These are phyloP conservation scores for Pyracantha coccinea DNA, from an alignment of 331 rosid species.

Conservation along the genomic window DNA sequence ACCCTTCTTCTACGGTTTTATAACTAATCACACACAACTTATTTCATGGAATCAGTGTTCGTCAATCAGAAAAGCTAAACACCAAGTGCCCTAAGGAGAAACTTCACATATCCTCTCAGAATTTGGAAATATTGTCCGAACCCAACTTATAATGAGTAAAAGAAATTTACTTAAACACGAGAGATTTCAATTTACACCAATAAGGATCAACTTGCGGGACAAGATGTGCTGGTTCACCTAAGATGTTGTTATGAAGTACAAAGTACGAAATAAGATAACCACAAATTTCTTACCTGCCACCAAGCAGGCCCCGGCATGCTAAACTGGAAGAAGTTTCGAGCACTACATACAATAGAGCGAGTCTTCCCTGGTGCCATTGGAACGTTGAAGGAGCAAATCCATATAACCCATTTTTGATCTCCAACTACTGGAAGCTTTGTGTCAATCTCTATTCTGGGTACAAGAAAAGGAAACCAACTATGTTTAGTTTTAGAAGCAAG, in stretches of 20 bases:
- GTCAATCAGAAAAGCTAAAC: neutral
- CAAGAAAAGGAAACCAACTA: neutral
- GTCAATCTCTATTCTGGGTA: slow-evolving; percentile 73
- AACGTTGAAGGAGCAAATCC: slow-evolving; percentile 96
- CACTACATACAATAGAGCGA: slow-evolving; percentile 94
- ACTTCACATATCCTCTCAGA: neutral
- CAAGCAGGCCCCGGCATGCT: slow-evolving; percentile 88
- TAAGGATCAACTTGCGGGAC: neutral
- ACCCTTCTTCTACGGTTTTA: neutral
- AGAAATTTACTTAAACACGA: neutral
- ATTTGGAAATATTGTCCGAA: neutral
- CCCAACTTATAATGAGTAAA: neutral
- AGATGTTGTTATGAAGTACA: neutral
- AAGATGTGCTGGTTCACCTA: neutral
- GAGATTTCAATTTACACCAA: neutral
- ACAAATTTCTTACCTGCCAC: slow-evolving; percentile 76
- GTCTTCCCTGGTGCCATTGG: slow-evolving; percentile 99
- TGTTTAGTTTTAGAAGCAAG: slow-evolving; percentile 12
- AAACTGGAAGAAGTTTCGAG: slow-evolving; percentile 91
- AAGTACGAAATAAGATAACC: neutral
- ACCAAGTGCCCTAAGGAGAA: neutral
- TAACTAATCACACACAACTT: neutral
- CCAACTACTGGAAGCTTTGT: slow-evolving; percentile 81
- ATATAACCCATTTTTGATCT: slow-evolving; percentile 84
- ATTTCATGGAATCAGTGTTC: neutral